Conservation (phyloP, 768 basidiomycete genomes). For the Piloderma croceum region DNA sequence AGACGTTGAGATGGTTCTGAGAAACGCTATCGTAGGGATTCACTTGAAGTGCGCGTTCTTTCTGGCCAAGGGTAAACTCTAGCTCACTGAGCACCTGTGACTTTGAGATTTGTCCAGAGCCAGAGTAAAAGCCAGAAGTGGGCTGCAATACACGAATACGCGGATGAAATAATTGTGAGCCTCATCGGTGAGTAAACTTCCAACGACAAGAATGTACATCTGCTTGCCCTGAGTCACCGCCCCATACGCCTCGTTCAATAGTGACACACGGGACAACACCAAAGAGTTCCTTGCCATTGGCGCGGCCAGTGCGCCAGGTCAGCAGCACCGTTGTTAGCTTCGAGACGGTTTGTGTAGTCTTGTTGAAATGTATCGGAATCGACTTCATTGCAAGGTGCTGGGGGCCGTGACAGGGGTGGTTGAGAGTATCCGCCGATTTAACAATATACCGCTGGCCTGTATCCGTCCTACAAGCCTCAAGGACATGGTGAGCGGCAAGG, state of each 20-base stretch:
- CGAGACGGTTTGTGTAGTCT: too few relatives aligned
- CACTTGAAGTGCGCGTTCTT: slow-evolving; percentile 63
- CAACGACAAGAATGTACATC: slow-evolving; percentile 31
- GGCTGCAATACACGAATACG: too few relatives aligned
- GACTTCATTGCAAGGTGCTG: too few relatives aligned
- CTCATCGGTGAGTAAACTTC: not conserved
- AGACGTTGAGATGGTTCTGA: slow-evolving; percentile 67
- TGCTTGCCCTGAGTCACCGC: slow-evolving; percentile 36
- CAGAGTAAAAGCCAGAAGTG: slow-evolving; percentile 30
- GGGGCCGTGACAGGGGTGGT: too few relatives aligned
- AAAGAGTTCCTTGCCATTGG: slow-evolving; percentile 78
- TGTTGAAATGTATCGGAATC: too few relatives aligned
- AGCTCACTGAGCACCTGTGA: slow-evolving; percentile 79
- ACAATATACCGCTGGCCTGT: too few relatives aligned
- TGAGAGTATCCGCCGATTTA: too few relatives aligned
- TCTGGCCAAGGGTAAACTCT: slow-evolving; percentile 75
- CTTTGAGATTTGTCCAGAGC: slow-evolving; percentile 53
- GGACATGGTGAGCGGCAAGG: too few relatives aligned
- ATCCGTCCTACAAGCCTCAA: too few relatives aligned
- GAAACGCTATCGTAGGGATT: slow-evolving; percentile 70
- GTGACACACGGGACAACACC: slow-evolving; percentile 71
- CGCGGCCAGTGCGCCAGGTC: slow-evolving; percentile 89
- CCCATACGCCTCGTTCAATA: slow-evolving; percentile 84
- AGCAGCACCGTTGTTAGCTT: slow-evolving; percentile 98
- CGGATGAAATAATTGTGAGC: not conserved